Percentiles rank a stretch among this genome's conserved stretches.
Evolutionary conservation across 2,329 filamentous ascomycete species (phyloP).

Genomic region (Beauveria scarabaeidicola): DNA sequence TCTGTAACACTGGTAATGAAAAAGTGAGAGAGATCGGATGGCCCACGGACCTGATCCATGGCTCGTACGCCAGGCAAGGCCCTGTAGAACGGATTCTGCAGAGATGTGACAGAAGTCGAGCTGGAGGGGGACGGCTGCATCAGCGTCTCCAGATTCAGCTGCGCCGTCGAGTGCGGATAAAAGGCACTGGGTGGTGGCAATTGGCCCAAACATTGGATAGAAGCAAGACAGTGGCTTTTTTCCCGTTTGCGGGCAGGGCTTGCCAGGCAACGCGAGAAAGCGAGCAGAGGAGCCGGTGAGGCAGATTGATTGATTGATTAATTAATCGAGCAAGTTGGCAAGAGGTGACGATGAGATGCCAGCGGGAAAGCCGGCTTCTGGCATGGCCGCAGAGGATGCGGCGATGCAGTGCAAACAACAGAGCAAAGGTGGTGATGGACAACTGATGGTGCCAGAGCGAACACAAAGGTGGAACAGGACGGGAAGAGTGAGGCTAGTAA

Average conservation of each 20-base stretch:
- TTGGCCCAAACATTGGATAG: background rate
- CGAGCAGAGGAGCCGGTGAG: background rate
- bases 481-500: background rate
- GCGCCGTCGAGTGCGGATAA: background rate
- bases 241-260: background rate
- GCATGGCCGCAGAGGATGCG: background rate
- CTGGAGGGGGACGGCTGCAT: background rate
- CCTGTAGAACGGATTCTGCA: background rate
- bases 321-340: background rate
- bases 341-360: background rate
- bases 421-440: background rate
- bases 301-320: background rate
- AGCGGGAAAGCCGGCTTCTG: background rate
- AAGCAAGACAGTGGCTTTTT: slow-evolving; percentile 1
- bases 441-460: no score
- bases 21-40: slow-evolving; percentile 1
- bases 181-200: background rate
- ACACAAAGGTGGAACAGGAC: background rate
- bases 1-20: background rate
- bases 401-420: background rate
- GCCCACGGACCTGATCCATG: slow-evolving; percentile 8
- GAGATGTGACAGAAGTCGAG: slow-evolving; percentile 3
- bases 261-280: background rate
- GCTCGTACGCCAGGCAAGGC: background rate
- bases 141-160: slow-evolving; percentile 3